phyloP scores from a whole-genome alignment of 2,329 filamentous ascomycete genomes.

The Ascochyta clinopodiicola region DNA sequence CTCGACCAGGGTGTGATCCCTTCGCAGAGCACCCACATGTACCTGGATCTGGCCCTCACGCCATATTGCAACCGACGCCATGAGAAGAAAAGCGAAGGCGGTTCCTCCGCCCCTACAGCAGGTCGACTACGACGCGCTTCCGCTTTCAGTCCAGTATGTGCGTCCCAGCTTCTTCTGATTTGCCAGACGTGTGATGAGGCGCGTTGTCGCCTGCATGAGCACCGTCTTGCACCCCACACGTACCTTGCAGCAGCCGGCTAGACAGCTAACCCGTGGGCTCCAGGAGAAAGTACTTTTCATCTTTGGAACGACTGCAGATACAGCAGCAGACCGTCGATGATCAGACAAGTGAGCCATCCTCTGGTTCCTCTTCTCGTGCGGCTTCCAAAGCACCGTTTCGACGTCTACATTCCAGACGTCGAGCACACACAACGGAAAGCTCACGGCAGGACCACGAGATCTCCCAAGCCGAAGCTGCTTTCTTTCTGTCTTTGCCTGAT shows the following conservation, averaged over 20 bases:
- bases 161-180: conserved; percentile 20
- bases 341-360: conserved; percentile 22
- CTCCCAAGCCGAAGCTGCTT: conserved; percentile 66
- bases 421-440: not conserved
- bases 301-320: conserved; percentile 72
- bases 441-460: conserved; percentile 39
- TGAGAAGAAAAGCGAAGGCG: conserved; percentile 36
- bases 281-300: conserved; percentile 73
- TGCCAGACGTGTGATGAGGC: conserved; percentile 27
- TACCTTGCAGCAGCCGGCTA: conserved; percentile 38
- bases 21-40: conserved; percentile 18
- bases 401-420: conserved; percentile 7
- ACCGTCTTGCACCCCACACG: conserved; percentile 31
- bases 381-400: conserved; percentile 18
- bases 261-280: conserved; percentile 33
- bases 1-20: conserved; percentile 18
- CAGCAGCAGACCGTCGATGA: conserved; percentile 55
- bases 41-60: conserved; percentile 14
- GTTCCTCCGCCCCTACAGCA: conserved; percentile 37
- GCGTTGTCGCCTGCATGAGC: conserved; percentile 36
- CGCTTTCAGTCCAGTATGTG: conserved; percentile 53
- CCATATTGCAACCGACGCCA: conserved; percentile 30
- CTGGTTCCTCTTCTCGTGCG: conserved; percentile 34
- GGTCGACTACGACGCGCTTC: conserved; percentile 52
- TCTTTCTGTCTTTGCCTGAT: conserved; percentile 73